Percentiles rank a stretch among this genome's conserved stretches.
Evolutionary conservation across 257 asterid species (phyloP).

Genomic region (Orobanche coerulescens): DNA sequence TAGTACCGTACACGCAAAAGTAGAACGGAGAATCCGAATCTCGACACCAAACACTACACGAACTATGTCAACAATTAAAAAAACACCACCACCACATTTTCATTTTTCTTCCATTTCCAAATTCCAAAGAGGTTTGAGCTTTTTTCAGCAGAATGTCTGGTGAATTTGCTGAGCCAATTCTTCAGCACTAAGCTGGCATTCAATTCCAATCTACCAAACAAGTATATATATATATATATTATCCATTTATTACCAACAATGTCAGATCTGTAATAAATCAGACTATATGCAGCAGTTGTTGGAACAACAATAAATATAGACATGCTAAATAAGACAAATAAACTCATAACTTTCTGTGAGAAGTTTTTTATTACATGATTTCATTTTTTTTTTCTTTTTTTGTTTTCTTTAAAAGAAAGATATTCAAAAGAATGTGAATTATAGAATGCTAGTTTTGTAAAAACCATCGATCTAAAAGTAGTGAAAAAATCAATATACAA

Average conservation of each 20-base stretch:
- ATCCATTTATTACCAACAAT: background rate
- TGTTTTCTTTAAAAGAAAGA: no score
- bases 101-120: background rate
- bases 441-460: no score
- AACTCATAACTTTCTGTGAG: conserved; percentile 21
- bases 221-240: background rate
- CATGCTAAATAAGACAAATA: background rate
- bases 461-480: no score
- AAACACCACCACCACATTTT: background rate
- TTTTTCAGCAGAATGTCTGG: conserved; percentile 58
- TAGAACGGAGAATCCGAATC: no score
- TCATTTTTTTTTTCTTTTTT: no score
- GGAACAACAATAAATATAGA: conserved; percentile 13
- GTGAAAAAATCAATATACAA: no score
- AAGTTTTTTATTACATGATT: conserved; percentile 30
- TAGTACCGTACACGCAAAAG: no score
- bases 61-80: background rate
- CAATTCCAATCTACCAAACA: conserved; percentile 69
- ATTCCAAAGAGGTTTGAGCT: background rate
- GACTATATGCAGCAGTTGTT: conserved; percentile 14
- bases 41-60: background rate
- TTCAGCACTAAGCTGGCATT: conserved; percentile 91
- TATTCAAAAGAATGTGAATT: no score
- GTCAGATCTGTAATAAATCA: conserved; percentile 11
- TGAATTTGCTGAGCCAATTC: conserved; percentile 85